These are phyloP conservation scores for Megacollybia marginata DNA, from an alignment of 768 basidiomycete species.

Conservation along the genomic window DNA sequence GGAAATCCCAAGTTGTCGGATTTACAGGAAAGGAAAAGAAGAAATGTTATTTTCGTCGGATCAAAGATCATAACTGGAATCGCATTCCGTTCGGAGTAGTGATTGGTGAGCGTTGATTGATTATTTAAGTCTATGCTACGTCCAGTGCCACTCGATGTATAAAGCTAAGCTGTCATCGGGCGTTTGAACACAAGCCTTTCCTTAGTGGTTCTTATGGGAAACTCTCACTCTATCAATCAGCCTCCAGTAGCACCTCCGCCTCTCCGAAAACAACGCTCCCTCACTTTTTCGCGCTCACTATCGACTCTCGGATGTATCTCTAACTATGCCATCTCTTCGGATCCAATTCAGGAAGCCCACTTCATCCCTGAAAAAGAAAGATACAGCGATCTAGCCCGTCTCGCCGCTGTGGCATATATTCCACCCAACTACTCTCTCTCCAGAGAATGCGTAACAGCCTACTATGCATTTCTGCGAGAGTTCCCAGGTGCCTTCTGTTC, in stretches of 20 bases:
- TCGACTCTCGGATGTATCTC: conserved; percentile 13
- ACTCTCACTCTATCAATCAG: conserved; percentile 5
- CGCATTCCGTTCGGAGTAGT: too few species aligned
- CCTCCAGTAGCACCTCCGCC: conserved; percentile 1
- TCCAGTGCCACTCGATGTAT: too few species aligned
- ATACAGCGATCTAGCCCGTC: conserved; percentile 1
- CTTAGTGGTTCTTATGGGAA: conserved; percentile 1
- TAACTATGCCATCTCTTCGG: conserved; percentile 25
- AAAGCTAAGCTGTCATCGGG: too few species aligned
- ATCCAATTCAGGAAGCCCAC: conserved; percentile 33
- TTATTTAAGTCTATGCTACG: too few species aligned
- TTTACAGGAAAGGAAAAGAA: too few species aligned
- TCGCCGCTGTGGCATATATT: conserved; percentile 15
- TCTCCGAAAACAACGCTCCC: conserved; percentile 3
- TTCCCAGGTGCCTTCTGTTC: conserved; percentile 13
- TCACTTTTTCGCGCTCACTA: conserved; percentile 9
- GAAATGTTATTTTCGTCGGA: too few species aligned
- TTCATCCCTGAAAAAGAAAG: conserved; percentile 18
- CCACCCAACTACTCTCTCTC: conserved; percentile 4
- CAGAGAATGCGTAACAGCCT: conserved; percentile 26
- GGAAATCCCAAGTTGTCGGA: too few species aligned
- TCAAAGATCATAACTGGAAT: too few species aligned
- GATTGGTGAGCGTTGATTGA: too few species aligned
- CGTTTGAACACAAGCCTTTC: too few species aligned
- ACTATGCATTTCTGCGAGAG: conserved; percentile 35